A percentile compares a stretch with the other conserved stretches of the same genome.
Evolutionary conservation across 768 basidiomycete genomes (phyloP).

Genomic region (Suillus placidus): DNA sequence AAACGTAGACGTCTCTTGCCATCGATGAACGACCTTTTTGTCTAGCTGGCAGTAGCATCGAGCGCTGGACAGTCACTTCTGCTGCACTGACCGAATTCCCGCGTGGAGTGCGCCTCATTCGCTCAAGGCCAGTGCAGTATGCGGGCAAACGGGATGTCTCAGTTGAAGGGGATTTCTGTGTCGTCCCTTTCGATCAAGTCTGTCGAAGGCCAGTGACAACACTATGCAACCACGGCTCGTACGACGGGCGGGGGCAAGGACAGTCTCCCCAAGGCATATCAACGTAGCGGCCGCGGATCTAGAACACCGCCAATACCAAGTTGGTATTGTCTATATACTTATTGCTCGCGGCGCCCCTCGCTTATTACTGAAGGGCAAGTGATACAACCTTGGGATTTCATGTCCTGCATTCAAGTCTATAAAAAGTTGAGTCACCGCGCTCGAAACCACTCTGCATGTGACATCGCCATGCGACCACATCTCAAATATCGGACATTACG

Average conservation of each 20-base stretch:
- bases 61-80: not conserved
- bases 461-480: not conserved
- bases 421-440: not conserved
- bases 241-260: not conserved
- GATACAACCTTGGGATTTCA: not conserved
- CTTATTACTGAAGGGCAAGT: not conserved
- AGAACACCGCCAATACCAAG: not conserved
- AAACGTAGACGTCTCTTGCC: not conserved
- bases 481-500: not conserved
- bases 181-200: not conserved
- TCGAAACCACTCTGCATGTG: not conserved
- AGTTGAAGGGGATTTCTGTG: not conserved
- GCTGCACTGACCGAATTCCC: too few relatives aligned
- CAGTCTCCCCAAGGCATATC: not conserved
- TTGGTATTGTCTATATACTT: not conserved
- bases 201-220: not conserved
- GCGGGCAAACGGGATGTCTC: not conserved
- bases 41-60: not conserved
- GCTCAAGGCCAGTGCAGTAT: not conserved
- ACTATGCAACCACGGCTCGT: not conserved
- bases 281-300: not conserved
- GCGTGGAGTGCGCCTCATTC: not conserved
- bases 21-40: not conserved
- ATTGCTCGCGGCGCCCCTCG: not conserved
- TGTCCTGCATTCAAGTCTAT: not conserved